Percentiles rank a stretch among this genome's conserved stretches.
Evolutionary conservation across 345 rosid species (phyloP).

Genomic region (Trapa bicornis): DNA sequence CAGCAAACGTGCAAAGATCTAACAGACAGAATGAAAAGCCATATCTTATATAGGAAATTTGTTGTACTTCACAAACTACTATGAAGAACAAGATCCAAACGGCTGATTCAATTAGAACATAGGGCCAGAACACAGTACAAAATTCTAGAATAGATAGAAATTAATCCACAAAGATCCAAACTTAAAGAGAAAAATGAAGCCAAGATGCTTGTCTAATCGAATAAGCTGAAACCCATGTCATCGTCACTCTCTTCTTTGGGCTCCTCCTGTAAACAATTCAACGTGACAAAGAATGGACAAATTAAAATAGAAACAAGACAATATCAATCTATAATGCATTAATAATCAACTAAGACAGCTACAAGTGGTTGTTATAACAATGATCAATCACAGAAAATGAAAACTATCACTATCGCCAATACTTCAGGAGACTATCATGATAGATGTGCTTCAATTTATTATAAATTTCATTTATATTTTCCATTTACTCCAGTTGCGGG

Average conservation of each 20-base stretch:
- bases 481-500: background rate
- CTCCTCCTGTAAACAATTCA: conserved; percentile 22
- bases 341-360: background rate
- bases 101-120: background rate
- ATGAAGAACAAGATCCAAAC: background rate
- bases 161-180: conserved; percentile 6
- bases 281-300: background rate
- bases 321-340: background rate
- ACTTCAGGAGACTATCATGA: background rate
- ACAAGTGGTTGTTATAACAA: too few species aligned
- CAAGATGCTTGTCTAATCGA: conserved; percentile 14
- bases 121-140: background rate
- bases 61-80: background rate
- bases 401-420: too few species aligned
- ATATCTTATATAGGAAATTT: background rate
- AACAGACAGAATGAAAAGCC: background rate
- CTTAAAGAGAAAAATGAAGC: background rate
- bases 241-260: conserved; percentile 34
- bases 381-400: too few species aligned
- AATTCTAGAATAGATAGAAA: background rate
- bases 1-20: background rate
- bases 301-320: background rate
- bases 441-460: background rate
- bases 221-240: conserved; percentile 31
- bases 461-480: background rate